phyloP scores from a whole-genome alignment of 1,284 basidiomycete genomes.

The Rhodotorula sp. region DNA sequence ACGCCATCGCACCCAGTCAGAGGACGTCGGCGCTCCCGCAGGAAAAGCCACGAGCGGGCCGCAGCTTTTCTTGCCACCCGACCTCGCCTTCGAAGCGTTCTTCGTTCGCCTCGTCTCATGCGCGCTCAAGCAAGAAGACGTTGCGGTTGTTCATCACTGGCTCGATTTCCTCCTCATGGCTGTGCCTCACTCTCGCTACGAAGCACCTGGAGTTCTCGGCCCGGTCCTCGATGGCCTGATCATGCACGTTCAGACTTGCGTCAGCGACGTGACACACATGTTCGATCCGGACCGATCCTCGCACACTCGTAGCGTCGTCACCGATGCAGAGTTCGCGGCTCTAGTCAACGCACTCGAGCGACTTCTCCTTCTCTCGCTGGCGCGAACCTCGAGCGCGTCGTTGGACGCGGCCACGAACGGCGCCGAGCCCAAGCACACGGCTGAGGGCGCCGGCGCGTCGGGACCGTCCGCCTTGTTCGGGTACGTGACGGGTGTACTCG shows the following conservation, averaged over 20 bases:
- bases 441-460: not conserved
- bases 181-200: conserved; percentile 73
- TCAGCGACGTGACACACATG: conserved; percentile 57
- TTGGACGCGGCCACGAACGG: conserved; percentile 47
- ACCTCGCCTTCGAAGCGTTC: conserved; percentile 53
- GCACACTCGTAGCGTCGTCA: conserved; percentile 44
- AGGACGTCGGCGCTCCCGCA: not conserved
- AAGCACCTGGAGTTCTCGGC: conserved; percentile 64
- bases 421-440: conserved; percentile 42
- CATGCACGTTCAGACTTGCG: conserved; percentile 62
- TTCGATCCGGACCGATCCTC: conserved; percentile 42
- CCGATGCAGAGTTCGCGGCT: conserved; percentile 80
- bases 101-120: conserved; percentile 75
- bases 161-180: conserved; percentile 93
- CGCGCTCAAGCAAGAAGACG: conserved; percentile 71
- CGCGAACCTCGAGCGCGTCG: conserved; percentile 31
- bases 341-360: conserved; percentile 78
- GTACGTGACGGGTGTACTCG: conserved; percentile 51
- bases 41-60: no score
- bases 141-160: conserved; percentile 86
- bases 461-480: conserved; percentile 51
- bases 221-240: conserved; percentile 80
- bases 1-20: not conserved
- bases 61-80: conserved; percentile 17
- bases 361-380: conserved; percentile 62